Evolutionary conservation across 768 basidiomycete species (phyloP), one percentile per base, ranked within the genome.

Genomic region (Trametes coccinea): DNA sequence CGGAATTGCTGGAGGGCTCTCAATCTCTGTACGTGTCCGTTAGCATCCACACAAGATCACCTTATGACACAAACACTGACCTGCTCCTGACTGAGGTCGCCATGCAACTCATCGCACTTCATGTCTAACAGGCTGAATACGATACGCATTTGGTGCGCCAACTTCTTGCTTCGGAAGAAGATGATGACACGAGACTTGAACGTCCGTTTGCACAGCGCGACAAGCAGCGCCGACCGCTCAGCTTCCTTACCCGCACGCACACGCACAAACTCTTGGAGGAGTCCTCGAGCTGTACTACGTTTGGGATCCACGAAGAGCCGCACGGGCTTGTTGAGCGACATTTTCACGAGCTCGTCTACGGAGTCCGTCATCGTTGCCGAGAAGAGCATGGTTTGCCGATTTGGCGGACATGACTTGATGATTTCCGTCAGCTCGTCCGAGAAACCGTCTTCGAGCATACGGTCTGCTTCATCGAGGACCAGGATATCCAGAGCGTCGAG

Each of bases 301-400:
- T 95, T 95, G 7, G 94, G 93, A 70, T 98, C 97, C 22, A 99
- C 95, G 72, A 98, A 98, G 34, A 98, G 81, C 46, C 95, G 84
- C 8, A 95, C 92, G 5, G 97, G 97, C 72, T 90, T 94, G 73
- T 93, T 90, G 51, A 98, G 77, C 11, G 92, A 93, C 82, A 98
- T 89, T 70, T 87, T 88, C 59, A 98, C 91, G 50, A 99, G 83
- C 70, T 95, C 89, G 68, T 97, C 93, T 8, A 98, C 90, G 1
- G 91, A 90, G 74, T 99, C 97, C 4, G 95, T 98, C 91, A 98
- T 98, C 1, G 97, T 99, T 2, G 97, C 97, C 0, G 95, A 97
- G 76, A 99, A 99, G 40, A 99, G 81, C 94, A 99, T 96, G 3
- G 97, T 98, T 73, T 98, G 97, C 40, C 97, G 85, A 29, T 90